A percentile compares a stretch with the other conserved stretches of the same genome.
Conservation (phyloP, 2,329 filamentous ascomycete species). For the Fusarium praegraminearum region DNA sequence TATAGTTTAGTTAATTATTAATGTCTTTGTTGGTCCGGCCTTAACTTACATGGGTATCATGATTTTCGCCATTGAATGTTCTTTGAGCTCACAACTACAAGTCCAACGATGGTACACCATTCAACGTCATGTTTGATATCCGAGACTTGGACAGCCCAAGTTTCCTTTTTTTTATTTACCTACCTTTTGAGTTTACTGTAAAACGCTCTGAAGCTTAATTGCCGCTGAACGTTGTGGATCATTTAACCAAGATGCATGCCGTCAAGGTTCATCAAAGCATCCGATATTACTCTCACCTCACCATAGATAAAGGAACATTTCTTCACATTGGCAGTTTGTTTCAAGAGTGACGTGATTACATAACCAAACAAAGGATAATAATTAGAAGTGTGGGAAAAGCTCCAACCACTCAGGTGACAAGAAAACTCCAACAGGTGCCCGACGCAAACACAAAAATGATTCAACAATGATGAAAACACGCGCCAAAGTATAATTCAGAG, state of each 20-base stretch:
- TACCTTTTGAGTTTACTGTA: no score
- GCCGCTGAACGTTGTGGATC: no score
- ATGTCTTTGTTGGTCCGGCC: no score
- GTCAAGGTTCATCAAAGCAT: fast-evolving
- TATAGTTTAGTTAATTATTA: no score
- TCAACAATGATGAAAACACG: neutral
- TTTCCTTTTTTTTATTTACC: no score
- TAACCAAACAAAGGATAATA: fast-evolving
- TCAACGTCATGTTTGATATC: no score
- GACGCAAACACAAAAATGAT: neutral
- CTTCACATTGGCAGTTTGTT: fast-evolving
- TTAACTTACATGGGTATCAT: no score
- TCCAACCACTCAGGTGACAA: neutral
- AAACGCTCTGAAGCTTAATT: no score
- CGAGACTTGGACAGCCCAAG: fast-evolving
- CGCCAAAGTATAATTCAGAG: neutral
- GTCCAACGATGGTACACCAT: no score
- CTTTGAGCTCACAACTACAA: no score
- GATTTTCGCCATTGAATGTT: no score
- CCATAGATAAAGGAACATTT: fast-evolving
- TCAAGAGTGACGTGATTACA: fast-evolving
- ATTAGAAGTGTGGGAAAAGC: neutral
- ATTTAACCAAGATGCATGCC: fast-evolving
- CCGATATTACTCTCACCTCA: no score
- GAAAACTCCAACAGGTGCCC: neutral